Base-by-base conservation (phyloP, 345 rosid species). In the Brassica carinata region DNA sequence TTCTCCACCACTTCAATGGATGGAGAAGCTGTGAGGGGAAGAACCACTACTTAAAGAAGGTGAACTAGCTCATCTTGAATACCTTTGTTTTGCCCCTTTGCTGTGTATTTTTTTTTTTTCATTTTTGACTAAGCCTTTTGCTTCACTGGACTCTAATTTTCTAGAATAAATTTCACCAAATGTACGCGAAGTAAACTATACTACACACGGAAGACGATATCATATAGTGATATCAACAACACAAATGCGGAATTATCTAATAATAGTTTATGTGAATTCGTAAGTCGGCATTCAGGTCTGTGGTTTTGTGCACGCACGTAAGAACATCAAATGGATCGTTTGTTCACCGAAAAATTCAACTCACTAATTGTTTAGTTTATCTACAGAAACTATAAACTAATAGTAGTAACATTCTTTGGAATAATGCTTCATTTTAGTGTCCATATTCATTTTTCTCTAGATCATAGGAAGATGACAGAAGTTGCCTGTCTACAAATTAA, bases 221-320 rank as follows among this genome's bases (percentile, higher is more conserved):
- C 3, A 26, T 61, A 26, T 4, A 23, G 31, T 23, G 33, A 61
- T 61, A 61, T 61, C 53, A 64, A 64, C 8, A 78, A 64, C 8
- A 78, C 31, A 51, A 31, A 73, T 31, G 58, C 10, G 23, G 29
- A 38, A 57, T 9, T 66, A 29, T 55, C 15, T 58, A 30, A 72
- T 2, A 8, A 29, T 58, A 26, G 38, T 67, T 69, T 48, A 34
- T 74, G 75, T 74, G 75, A 27, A 80, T 71, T 30, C n/a, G 40
- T 26, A 45, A 75, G 68, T 74, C 57, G 72, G 71, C 51, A 30
- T 45, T 59, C 69, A 1, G 29, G 31, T 58, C 71, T 80, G 40
- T 53, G 38, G 14, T 75, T 70, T 71, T 71, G 80, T 81, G 83
- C 83, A 31, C 26, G 80, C 77, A 81, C 80, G 83, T 81, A 75